Evolutionary conservation across 176 grass and related monocot species (phyloP).

Genomic region (Ensete ventricosum): DNA sequence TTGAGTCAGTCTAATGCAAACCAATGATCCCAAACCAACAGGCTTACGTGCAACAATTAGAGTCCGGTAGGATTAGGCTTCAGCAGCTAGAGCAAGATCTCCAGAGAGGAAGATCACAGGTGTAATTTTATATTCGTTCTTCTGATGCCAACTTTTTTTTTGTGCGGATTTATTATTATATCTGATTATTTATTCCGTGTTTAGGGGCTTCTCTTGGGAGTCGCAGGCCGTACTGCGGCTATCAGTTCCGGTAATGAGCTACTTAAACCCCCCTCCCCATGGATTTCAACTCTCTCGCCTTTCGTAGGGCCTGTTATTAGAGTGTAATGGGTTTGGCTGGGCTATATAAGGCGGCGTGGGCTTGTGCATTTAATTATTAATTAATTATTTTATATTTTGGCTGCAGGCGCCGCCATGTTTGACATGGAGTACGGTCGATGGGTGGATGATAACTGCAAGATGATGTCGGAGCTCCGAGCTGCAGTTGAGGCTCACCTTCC

Average conservation of each 20-base stretch:
- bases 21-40: background rate
- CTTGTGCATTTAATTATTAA: no score
- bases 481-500: conserved; percentile 63
- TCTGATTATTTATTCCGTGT: background rate
- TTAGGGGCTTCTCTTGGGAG: background rate
- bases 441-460: conserved; percentile 72
- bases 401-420: conserved; percentile 76
- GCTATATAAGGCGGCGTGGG: no score
- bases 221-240: conserved; percentile 47
- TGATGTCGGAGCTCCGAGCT: conserved; percentile 42
- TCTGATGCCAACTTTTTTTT: background rate
- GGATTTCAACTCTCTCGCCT: no score
- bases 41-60: conserved; percentile 97
- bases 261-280: no score
- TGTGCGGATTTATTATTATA: no score
- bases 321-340: no score
- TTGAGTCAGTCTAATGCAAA: no score
- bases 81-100: conserved; percentile 94
- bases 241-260: conserved; percentile 62
- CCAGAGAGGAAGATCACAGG: conserved; percentile 88
- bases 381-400: no score
- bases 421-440: conserved; percentile 88
- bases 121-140: background rate
- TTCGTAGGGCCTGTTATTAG: no score
- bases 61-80: conserved; percentile 82